Evolutionary conservation across 805 yeast species (phyloP), one percentile per base, ranked within the genome.

Genomic region (Candida caryicola): DNA sequence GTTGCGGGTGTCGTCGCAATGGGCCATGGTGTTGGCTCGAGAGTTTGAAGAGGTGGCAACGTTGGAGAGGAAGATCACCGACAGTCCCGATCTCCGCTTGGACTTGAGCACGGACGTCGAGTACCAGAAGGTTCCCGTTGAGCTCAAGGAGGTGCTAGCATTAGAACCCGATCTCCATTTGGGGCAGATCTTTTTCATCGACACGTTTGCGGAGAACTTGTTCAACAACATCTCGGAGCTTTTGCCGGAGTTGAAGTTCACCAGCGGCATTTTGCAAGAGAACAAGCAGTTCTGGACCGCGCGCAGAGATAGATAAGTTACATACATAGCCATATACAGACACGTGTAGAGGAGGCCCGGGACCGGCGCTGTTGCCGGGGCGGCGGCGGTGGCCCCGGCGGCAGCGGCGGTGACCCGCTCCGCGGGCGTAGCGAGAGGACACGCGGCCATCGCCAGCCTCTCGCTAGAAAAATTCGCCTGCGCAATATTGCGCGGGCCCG

Each of bases 161-260:
- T 48, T 58, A 31, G 73, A 72, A 37, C 80, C 82, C 6, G 44
- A 52, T 10, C 66, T 89, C 26, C 80, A 81, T 23, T 72, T 74
- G 46, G 86, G 90, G 13, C 97, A 90, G 63, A 60, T 86, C 23
- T 87, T 86, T 55, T 90, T 90, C 69, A 88, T 89, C 41, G 72
- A 77, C 50, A 74, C 86, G 13, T 90, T 86, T 70, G 96, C 96
- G 4, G 77, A 69, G 44, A 81, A 81, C 38, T 77, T 89, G 56
- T 91, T 91, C 62, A 61, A 65, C 31, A 81, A 79, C 48, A 75
- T 88, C 16, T 73, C 77, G 16, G 69, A 69, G 18, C 71, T 76
- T 8, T 69, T 87, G 23, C 89, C 88, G 2, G 77, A 77, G 39
- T 68, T 83, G 48, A 52, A 59, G 33, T 86, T 77, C 55, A 68